Percentiles rank a stretch among this genome's conserved stretches.
Evolutionary conservation across 2,329 filamentous ascomycete species (phyloP).

Genomic region (Fusarium sp.): DNA sequence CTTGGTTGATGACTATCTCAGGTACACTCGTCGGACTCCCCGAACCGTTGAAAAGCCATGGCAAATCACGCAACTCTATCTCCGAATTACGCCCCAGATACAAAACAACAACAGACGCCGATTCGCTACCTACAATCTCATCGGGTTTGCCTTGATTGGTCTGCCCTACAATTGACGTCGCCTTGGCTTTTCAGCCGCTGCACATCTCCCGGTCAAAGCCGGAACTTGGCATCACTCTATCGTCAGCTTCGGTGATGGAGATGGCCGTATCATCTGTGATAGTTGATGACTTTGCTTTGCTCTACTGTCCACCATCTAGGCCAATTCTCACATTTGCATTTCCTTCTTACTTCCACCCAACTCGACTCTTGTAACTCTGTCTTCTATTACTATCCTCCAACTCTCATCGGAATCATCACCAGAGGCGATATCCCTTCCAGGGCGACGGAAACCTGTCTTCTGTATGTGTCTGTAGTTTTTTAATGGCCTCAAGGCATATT

Average conservation of each 20-base stretch:
- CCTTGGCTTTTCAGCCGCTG: constrained; percentile 3
- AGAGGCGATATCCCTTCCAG: too few relatives aligned
- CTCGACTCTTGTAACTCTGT: too few relatives aligned
- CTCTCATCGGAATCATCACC: too few relatives aligned
- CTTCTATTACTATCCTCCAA: too few relatives aligned
- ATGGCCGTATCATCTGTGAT: background rate
- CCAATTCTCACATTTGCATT: too few relatives aligned
- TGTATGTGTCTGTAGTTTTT: too few relatives aligned
- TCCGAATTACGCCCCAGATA: background rate
- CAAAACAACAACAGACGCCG: background rate
- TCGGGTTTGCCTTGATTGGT: background rate
- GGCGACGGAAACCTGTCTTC: too few relatives aligned
- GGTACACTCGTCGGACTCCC: constrained; percentile 5
- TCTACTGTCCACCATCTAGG: too few relatives aligned
- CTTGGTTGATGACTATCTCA: background rate
- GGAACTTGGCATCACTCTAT: background rate
- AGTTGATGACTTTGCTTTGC: too few relatives aligned
- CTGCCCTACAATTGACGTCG: background rate
- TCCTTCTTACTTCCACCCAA: too few relatives aligned
- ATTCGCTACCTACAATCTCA: background rate
- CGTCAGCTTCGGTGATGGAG: background rate
- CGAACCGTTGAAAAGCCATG: constrained; percentile 2
- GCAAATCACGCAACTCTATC: background rate
- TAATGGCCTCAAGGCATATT: too few relatives aligned
- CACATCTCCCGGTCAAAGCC: background rate